These are phyloP conservation scores for Amanita rubescens DNA, from an alignment of 768 basidiomycete genomes.

Conservation along the genomic window DNA sequence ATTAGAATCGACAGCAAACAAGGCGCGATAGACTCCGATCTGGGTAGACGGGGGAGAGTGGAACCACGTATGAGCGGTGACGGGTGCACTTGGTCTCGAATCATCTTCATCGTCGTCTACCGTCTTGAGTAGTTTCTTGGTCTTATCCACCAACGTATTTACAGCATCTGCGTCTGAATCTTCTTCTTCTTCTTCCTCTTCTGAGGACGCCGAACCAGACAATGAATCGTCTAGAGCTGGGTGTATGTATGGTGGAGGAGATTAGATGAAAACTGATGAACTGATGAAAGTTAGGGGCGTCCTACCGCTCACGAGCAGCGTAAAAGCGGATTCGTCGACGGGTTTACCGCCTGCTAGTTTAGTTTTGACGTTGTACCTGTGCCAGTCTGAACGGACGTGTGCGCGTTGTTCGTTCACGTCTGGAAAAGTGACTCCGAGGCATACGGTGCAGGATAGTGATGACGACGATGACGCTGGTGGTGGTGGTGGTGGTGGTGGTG, in stretches of 20 bases:
- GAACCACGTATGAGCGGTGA: conserved; percentile 85
- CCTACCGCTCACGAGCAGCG: conserved; percentile 81
- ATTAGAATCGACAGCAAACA: conserved; percentile 52
- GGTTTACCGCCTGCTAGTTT: conserved; percentile 55
- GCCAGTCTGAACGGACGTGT: conserved; percentile 96
- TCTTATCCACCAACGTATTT: conserved; percentile 55
- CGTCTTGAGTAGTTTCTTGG: conserved; percentile 32
- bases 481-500: neutral
- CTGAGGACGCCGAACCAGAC: conserved; percentile 84
- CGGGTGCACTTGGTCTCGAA: conserved; percentile 19
- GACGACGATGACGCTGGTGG: too few relatives aligned
- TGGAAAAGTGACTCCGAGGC: conserved; percentile 58
- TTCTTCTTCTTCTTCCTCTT: conserved; percentile 26
- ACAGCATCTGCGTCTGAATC: conserved; percentile 67
- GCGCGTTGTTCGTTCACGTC: conserved; percentile 76
- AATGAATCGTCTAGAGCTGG: conserved; percentile 56
- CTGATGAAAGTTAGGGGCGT: too few relatives aligned
- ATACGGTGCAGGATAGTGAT: conserved; percentile 47
- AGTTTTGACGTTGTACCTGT: conserved; percentile 92
- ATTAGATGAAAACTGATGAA: neutral
- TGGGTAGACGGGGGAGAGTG: conserved; percentile 83
- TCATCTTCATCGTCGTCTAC: conserved; percentile 8
- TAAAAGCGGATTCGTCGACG: conserved; percentile 66
- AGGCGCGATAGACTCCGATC: conserved; percentile 75
- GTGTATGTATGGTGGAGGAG: neutral